Base-by-base conservation (phyloP, 106 monocot genomes). In the Apostasia shenzhenica region DNA sequence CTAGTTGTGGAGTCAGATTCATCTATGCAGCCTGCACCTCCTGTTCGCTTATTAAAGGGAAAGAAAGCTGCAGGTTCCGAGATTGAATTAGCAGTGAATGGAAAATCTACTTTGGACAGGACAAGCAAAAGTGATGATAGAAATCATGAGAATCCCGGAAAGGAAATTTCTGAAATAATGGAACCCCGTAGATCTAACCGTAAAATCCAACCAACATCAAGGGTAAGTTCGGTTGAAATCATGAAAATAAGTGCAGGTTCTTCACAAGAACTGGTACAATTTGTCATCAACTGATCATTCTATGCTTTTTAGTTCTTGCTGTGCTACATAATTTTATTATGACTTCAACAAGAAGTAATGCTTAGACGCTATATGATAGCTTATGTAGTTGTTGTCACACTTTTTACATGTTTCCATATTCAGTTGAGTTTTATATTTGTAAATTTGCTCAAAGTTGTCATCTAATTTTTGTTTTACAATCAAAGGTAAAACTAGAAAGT, bases 121-220 rank as follows among this genome's bases (percentile, higher is more conserved):
- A 38, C 75, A 45, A 52, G 45, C 1, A 59, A 26, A 63, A 61
- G n/a, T 73, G 81, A 72, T 75, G 70, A 46, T 6, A 82, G 70
- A 45, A 46, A 61, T 1, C 62, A 66, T 68, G 78, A 77, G 72
- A 65, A 76, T 71, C 12, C 14, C 63, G 80, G 69, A 14, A 81
- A 71, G 49, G 38, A 45, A 45, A 11, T 55, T 37, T 12, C 56
- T 74, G 88, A 83, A 57, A 60, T 76, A 9, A 60, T 46, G 65
- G 90, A 92, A 72, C 89, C 92, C 45, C 76, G 97, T n/a, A 89
- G 97, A 67, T 99, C 97, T 9, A 90, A 79, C 62, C 86, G 97
- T 6, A 86, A 76, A 76, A 99, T 99, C 65, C 97, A 92, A 59
- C 97, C 97, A 48, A 99, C 97, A 8, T 87, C 92, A 66, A 84